phyloP scores from a whole-genome alignment of 805 yeast species.

The Wickerhamiella slavikovae region DNA sequence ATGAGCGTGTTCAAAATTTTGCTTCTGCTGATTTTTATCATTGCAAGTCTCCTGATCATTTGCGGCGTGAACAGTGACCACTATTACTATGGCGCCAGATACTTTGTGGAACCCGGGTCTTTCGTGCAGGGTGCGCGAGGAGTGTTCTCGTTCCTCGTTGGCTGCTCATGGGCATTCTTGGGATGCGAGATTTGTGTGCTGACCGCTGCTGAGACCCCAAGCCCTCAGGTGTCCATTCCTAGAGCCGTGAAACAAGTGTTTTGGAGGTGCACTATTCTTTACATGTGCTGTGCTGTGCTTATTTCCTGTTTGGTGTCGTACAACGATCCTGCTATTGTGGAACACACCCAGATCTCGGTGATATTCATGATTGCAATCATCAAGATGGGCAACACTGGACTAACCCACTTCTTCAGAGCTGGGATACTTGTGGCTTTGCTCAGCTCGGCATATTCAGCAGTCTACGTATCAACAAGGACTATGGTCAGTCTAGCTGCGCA shows the following conservation, averaged over 20 bases:
- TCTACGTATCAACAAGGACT: constrained; percentile 51
- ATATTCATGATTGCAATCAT: constrained; percentile 72
- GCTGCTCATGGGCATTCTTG: constrained; percentile 41
- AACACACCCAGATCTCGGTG: constrained; percentile 34
- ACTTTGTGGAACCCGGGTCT: constrained; percentile 43
- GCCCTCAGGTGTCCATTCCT: constrained; percentile 50
- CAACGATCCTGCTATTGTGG: constrained; percentile 30
- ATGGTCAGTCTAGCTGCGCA: constrained; percentile 43
- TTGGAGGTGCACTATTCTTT: constrained; percentile 46
- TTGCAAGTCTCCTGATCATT: constrained; percentile 30
- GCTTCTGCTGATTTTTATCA: constrained; percentile 40
- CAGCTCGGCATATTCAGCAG: constrained; percentile 59
- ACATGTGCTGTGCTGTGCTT: constrained; percentile 37
- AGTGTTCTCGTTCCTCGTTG: constrained; percentile 38
- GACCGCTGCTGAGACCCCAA: constrained; percentile 53
- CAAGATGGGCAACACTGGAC: constrained; percentile 37
- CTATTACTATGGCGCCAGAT: constrained; percentile 29
- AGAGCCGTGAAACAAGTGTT: constrained; percentile 50
- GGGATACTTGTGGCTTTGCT: constrained; percentile 57
- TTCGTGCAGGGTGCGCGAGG: constrained; percentile 46
- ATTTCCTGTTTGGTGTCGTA: constrained; percentile 48
- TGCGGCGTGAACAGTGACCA: constrained; percentile 33
- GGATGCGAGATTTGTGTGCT: constrained; percentile 55
- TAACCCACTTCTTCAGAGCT: constrained; percentile 61
- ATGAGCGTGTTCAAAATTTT: constrained; percentile 41